Evolutionary conservation across 495 filamentous ascomycete species (phyloP).

Genomic region (Talaromyces adpressus): DNA sequence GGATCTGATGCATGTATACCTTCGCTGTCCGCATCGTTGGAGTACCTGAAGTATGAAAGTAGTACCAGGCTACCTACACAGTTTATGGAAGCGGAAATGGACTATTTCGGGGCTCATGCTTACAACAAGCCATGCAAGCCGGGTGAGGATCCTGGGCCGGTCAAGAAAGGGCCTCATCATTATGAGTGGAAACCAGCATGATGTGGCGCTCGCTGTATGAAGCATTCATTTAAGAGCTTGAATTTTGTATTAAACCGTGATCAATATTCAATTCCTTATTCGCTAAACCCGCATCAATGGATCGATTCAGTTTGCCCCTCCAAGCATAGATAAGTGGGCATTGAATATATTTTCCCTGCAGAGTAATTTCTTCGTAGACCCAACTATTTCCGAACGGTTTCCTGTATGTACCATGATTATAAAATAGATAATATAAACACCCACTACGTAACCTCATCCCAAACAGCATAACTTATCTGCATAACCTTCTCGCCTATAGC

Average conservation of each 20-base stretch:
- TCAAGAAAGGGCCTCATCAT: slow-evolving; percentile 34
- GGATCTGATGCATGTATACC: slow-evolving; percentile 60
- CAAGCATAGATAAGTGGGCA: background rate
- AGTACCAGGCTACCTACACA: slow-evolving; percentile 53
- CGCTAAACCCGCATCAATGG: background rate
- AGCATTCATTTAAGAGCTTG: background rate
- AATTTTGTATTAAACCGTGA: background rate
- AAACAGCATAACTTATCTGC: background rate
- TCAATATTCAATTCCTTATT: background rate
- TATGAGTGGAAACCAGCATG: slow-evolving; percentile 35
- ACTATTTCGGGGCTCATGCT: slow-evolving; percentile 67
- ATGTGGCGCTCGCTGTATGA: background rate
- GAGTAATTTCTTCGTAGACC: background rate
- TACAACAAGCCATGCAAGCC: slow-evolving; percentile 47
- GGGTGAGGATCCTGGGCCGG: slow-evolving; percentile 35
- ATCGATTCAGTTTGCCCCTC: background rate
- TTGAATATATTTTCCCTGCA: background rate
- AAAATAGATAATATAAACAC: background rate
- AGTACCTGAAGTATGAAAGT: slow-evolving; percentile 62
- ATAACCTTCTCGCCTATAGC: background rate
- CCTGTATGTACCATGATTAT: background rate
- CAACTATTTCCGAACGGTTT: background rate
- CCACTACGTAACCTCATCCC: background rate
- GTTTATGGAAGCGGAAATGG: slow-evolving; percentile 71
- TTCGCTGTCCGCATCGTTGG: slow-evolving; percentile 54